Conservation (phyloP, 257 asterid species). For the Asclepias syriaca region DNA sequence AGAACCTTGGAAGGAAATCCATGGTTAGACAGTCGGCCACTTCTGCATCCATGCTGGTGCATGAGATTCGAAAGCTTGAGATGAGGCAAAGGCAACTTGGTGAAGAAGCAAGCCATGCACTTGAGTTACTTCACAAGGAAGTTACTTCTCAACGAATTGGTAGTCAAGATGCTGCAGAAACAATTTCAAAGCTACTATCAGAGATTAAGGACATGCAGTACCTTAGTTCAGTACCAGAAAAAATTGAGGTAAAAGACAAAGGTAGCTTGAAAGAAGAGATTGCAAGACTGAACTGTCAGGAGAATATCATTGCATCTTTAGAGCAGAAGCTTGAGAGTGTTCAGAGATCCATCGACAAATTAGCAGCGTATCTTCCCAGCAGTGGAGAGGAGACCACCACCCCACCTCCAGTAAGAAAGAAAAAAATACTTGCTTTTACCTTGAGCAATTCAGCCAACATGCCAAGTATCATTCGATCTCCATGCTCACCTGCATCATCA, state of each 20-base stretch:
- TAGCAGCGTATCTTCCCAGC: conserved; percentile 51
- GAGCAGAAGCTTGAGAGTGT: conserved; percentile 85
- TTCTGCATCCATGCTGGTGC: conserved; percentile 56
- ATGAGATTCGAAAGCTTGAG: conserved; percentile 84
- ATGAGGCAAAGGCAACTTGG: conserved; percentile 88
- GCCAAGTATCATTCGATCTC: conserved; percentile 67
- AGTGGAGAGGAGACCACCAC: conserved; percentile 36
- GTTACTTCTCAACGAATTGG: conserved; percentile 75
- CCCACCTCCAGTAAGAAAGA: conserved; percentile 36
- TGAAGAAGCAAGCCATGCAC: conserved; percentile 85
- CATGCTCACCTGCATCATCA: conserved; percentile 56
- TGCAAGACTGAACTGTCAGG: conserved; percentile 73
- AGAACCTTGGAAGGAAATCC: conserved; percentile 42
- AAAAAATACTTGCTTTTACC: conserved; percentile 60
- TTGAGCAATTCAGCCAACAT: conserved; percentile 71
- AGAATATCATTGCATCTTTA: conserved; percentile 50
- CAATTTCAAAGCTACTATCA: conserved; percentile 70
- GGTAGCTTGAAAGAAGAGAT: conserved; percentile 82
- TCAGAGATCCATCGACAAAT: conserved; percentile 70
- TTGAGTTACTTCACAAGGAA: conserved; percentile 91
- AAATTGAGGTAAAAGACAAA: conserved; percentile 46
- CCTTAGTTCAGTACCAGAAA: conserved; percentile 41
- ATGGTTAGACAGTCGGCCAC: conserved; percentile 33
- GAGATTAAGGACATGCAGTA: conserved; percentile 75
- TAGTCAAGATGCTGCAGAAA: conserved; percentile 54